Percentiles rank a stretch among this genome's conserved stretches.
phyloP scores from a whole-genome alignment of 1,284 basidiomycete genomes.

The Apiotrichum porosum region DNA sequence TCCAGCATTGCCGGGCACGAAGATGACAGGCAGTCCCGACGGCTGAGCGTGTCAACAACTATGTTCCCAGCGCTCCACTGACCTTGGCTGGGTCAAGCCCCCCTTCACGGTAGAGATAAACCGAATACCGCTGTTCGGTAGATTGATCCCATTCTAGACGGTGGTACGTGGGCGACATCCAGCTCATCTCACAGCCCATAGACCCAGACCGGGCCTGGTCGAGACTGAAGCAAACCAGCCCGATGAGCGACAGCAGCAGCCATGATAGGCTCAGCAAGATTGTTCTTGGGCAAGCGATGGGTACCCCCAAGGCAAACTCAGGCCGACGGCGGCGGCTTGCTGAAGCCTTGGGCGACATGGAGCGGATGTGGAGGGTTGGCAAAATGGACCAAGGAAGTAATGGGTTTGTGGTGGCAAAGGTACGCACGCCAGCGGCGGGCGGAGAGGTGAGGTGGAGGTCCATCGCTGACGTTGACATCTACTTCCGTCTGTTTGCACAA shows the following conservation, averaged over 20 bases:
- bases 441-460: no score
- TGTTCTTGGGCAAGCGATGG: neutral
- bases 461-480: no score
- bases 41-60: conserved; percentile 41
- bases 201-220: conserved; percentile 25
- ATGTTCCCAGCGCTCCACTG: conserved; percentile 26
- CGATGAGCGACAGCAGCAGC: conserved; percentile 3
- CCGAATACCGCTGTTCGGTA: conserved; percentile 25
- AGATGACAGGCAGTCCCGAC: conserved; percentile 73
- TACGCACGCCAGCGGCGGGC: no score
- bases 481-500: no score
- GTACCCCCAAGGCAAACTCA: no score
- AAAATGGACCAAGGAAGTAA: no score
- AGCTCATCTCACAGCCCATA: conserved; percentile 82
- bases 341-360: no score
- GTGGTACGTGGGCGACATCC: conserved; percentile 86
- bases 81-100: conserved; percentile 71
- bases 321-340: no score
- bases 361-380: no score
- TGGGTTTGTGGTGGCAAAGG: no score
- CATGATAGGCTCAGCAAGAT: neutral
- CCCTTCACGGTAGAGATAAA: conserved; percentile 88
- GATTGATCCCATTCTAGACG: conserved; percentile 60
- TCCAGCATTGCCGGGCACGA: conserved; percentile 96
- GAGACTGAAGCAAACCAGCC: conserved; percentile 4